Percentiles rank a stretch among this genome's conserved stretches.
Evolutionary conservation across 2,329 filamentous ascomycete genomes (phyloP).

Genomic region (Chalaropsis thielavioides): DNA sequence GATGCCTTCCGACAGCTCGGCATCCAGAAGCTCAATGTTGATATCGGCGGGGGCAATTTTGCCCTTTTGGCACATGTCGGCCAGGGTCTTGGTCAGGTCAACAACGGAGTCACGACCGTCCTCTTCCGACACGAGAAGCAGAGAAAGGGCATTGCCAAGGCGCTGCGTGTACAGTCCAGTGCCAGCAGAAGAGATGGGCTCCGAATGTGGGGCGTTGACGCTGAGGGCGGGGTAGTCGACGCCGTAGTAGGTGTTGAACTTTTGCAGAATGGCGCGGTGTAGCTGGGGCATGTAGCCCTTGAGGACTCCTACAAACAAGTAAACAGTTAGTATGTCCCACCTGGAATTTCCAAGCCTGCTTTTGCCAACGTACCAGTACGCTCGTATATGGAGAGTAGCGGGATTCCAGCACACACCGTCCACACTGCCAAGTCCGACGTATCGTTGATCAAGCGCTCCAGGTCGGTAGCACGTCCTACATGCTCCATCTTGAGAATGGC

Average conservation of each 20-base stretch:
- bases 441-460: slow-evolving; percentile 78
- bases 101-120: slow-evolving; percentile 90
- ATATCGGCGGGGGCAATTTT: slow-evolving; percentile 76
- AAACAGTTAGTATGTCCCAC: not conserved
- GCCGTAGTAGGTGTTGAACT: slow-evolving; percentile 79
- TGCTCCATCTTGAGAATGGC: slow-evolving; percentile 66
- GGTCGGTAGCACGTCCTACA: slow-evolving; percentile 51
- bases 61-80: slow-evolving; percentile 84
- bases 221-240: slow-evolving; percentile 56
- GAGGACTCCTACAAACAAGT: slow-evolving; percentile 49
- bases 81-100: slow-evolving; percentile 83
- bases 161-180: slow-evolving; percentile 20
- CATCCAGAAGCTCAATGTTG: slow-evolving; percentile 71
- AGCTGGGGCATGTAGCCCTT: slow-evolving; percentile 81
- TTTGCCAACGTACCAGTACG: slow-evolving; percentile 51
- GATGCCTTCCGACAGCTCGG: slow-evolving; percentile 64
- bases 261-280: slow-evolving; percentile 63
- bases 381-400: slow-evolving; percentile 81
- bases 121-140: slow-evolving; percentile 58
- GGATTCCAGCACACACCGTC: slow-evolving; percentile 81
- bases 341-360: not conserved
- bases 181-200: slow-evolving; percentile 25
- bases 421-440: slow-evolving; percentile 84
- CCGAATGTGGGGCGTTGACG: slow-evolving; percentile 32
- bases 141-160: slow-evolving; percentile 15